These are phyloP conservation scores for Agastache rugosa DNA, from an alignment of 257 asterid species.

Conservation along the genomic window DNA sequence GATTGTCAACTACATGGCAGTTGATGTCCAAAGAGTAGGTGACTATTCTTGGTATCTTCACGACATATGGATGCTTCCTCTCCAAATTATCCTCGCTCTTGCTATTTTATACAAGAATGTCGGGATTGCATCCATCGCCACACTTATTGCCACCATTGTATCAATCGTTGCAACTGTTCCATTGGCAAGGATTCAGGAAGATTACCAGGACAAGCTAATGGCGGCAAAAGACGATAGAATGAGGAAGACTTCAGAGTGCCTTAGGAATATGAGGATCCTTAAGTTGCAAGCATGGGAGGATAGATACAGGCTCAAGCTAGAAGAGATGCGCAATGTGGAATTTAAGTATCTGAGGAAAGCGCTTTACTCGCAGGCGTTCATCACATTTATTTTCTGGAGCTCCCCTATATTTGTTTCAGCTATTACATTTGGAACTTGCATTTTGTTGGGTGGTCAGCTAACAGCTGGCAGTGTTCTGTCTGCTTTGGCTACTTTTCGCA, in stretches of 20 bases:
- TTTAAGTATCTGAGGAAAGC: slow-evolving; percentile 55
- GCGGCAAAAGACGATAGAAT: slow-evolving; percentile 56
- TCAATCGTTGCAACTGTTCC: slow-evolving; percentile 60
- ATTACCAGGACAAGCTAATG: slow-evolving; percentile 58
- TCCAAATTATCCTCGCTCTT: slow-evolving; percentile 57
- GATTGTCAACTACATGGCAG: slow-evolving; percentile 63
- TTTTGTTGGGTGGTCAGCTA: slow-evolving; percentile 55
- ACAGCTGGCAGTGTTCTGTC: slow-evolving; percentile 65
- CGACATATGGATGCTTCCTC: slow-evolving; percentile 61
- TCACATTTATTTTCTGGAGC: slow-evolving; percentile 61
- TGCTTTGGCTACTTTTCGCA: slow-evolving; percentile 64
- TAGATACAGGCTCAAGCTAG: slow-evolving; percentile 46
- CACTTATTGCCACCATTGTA: slow-evolving; percentile 56
- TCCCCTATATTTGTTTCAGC: slow-evolving; percentile 62
- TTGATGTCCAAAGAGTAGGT: slow-evolving; percentile 61
- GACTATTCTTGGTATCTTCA: slow-evolving; percentile 63
- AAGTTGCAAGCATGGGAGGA: slow-evolving; percentile 70
- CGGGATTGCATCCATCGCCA: slow-evolving; percentile 55
- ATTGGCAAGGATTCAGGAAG: slow-evolving; percentile 54
- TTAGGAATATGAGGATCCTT: slow-evolving; percentile 58
- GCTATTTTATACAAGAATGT: slow-evolving; percentile 58
- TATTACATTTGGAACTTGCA: slow-evolving; percentile 54
- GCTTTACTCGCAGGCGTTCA: slow-evolving; percentile 58
- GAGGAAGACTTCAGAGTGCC: slow-evolving; percentile 61
- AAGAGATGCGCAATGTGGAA: slow-evolving; percentile 53